Percentiles rank a stretch among this genome's conserved stretches.
phyloP scores from a whole-genome alignment of 2,329 filamentous ascomycete genomes.

The Claviceps spartinae region DNA sequence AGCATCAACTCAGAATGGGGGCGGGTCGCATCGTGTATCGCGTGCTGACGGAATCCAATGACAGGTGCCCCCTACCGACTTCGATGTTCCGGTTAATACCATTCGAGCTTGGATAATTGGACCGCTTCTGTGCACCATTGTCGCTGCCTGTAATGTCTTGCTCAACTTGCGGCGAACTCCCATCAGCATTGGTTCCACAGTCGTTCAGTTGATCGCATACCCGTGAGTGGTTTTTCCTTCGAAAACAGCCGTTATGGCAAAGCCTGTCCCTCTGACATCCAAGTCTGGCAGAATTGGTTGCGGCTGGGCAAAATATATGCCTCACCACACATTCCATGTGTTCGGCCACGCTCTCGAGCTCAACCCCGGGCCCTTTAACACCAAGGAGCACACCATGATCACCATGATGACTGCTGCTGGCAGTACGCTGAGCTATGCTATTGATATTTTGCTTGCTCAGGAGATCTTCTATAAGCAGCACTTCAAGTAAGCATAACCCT shows the following conservation, averaged over 20 bases:
- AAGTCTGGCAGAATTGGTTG: slow-evolving; percentile 12
- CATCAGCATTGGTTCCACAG: slow-evolving; percentile 37
- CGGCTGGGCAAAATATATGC: slow-evolving; percentile 20
- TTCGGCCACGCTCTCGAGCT: slow-evolving; percentile 20
- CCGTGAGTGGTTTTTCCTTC: slow-evolving; percentile 16
- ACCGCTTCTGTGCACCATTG: slow-evolving; percentile 40
- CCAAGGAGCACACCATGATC: slow-evolving; percentile 37
- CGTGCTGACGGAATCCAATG: no score
- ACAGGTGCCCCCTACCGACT: slow-evolving; percentile 25
- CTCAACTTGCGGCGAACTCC: slow-evolving; percentile 35
- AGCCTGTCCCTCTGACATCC: neutral
- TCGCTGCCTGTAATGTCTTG: slow-evolving; percentile 42
- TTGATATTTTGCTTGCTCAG: slow-evolving; percentile 28
- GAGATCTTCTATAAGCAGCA: slow-evolving; percentile 36
- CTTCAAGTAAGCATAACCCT: slow-evolving; percentile 21
- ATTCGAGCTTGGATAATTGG: slow-evolving; percentile 47
- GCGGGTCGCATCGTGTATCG: no score
- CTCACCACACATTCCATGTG: slow-evolving; percentile 15
- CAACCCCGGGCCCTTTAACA: slow-evolving; percentile 29
- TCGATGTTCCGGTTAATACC: slow-evolving; percentile 38
- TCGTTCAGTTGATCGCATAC: slow-evolving; percentile 41
- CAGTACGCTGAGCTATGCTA: slow-evolving; percentile 23
- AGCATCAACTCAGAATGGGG: no score
- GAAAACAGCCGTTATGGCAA: no score
- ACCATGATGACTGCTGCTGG: slow-evolving; percentile 29